Evolutionary conservation across 768 basidiomycete genomes (phyloP).

Genomic region (Tricholoma bakamatsutake): DNA sequence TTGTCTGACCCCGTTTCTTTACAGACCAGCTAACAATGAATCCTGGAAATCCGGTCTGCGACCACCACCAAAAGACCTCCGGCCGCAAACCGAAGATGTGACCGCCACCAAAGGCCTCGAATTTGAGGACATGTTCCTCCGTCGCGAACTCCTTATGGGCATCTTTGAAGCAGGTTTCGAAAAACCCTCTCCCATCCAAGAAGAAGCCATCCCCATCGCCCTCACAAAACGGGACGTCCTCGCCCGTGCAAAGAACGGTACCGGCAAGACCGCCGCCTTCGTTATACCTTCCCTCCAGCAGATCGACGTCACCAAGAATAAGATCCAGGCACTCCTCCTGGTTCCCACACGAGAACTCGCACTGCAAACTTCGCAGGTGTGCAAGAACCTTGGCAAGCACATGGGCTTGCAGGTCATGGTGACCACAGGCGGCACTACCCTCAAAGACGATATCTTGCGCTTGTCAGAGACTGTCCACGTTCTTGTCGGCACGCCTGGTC

Average conservation of each 20-base stretch:
- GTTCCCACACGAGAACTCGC: conserved; percentile 99
- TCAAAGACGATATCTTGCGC: conserved; percentile 96
- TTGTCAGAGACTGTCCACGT: conserved; percentile 89
- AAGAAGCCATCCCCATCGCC: conserved; percentile 96
- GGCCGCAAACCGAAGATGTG: conserved; percentile 98
- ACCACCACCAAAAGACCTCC: conserved; percentile 82
- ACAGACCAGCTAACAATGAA: conserved; percentile 31
- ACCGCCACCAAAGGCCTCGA: conserved; percentile 89
- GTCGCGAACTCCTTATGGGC: conserved; percentile 97
- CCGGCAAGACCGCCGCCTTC: conserved; percentile 98
- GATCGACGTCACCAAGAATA: conserved; percentile 73
- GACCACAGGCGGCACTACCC: conserved; percentile 95
- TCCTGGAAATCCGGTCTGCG: conserved; percentile 77
- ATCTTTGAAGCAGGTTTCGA: conserved; percentile 99
- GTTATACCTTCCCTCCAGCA: conserved; percentile 96
- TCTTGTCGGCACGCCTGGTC: conserved; percentile 94
- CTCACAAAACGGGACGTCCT: conserved; percentile 91
- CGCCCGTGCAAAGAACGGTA: conserved; percentile 94
- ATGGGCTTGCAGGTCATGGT: conserved; percentile 98
- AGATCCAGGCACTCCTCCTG: conserved; percentile 94
- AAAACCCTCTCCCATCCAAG: conserved; percentile 95
- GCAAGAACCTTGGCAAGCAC: conserved; percentile 95
- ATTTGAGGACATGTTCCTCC: conserved; percentile 91
- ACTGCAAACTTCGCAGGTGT: conserved; percentile 97
- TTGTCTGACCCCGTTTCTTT: not conserved